These are phyloP conservation scores for Macrolepiota albuminosa DNA, from an alignment of 768 basidiomycete genomes.

Conservation along the genomic window DNA sequence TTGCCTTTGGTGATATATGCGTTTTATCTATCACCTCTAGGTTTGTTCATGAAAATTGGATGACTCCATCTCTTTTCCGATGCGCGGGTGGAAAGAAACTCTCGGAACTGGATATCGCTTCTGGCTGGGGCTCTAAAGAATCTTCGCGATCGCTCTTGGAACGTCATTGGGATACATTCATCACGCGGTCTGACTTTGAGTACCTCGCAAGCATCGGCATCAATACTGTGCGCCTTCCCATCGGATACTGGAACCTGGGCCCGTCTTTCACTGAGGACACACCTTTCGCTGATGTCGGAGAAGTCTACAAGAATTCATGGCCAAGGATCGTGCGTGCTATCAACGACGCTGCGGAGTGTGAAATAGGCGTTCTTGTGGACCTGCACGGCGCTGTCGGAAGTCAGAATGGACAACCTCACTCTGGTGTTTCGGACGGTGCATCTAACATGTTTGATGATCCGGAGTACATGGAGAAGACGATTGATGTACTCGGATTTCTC, in stretches of 20 bases:
- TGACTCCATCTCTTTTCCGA: constrained; percentile 60
- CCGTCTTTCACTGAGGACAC: constrained; percentile 56
- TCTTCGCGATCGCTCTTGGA: constrained; percentile 52
- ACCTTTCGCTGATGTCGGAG: constrained; percentile 49
- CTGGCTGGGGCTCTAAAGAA: constrained; percentile 46
- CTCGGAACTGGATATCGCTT: constrained; percentile 65
- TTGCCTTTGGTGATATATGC: neutral
- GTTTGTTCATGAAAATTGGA: constrained; percentile 76
- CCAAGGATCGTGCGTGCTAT: constrained; percentile 56
- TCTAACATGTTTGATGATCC: constrained; percentile 42
- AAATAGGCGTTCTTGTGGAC: constrained; percentile 68
- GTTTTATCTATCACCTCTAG: constrained; percentile 22
- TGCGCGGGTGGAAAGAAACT: constrained; percentile 47
- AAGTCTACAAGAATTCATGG: constrained; percentile 67
- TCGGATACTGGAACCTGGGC: constrained; percentile 62
- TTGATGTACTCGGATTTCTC: constrained; percentile 44
- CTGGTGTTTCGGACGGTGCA: constrained; percentile 53
- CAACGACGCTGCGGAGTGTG: constrained; percentile 48
- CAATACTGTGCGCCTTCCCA: constrained; percentile 61
- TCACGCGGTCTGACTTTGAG: constrained; percentile 58
- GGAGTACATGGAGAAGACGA: constrained; percentile 46
- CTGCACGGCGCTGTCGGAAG: constrained; percentile 74
- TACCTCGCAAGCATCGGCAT: constrained; percentile 64
- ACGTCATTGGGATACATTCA: constrained; percentile 74
- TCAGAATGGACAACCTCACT: constrained; percentile 70